Evolutionary conservation across 805 yeast species (phyloP), one percentile per base, ranked within the genome.

Genomic region (Cyberlindnera saturnus): DNA sequence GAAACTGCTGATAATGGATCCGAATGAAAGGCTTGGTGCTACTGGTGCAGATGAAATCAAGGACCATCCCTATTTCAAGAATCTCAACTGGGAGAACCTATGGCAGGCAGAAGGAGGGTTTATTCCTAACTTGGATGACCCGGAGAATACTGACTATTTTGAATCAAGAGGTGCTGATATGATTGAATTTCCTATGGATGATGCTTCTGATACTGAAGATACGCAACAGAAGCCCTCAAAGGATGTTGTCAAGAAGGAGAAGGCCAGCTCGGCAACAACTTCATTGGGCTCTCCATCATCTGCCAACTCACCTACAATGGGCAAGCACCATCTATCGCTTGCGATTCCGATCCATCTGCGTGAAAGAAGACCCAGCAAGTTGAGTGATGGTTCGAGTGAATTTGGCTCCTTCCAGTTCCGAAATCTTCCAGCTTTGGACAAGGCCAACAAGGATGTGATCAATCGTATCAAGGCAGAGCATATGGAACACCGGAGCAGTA

Each of bases 391-490:
- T 19, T 67, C 71, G 7, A 68, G 77, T 7, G 91, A 91, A 55
- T 93, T 93, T 73, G 99, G 99, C 0, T 82, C 93, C 4, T 93
- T 93, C 63, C 82, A 86, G 46, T 93, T 86, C 65, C 73, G 96
- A 51, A 93, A 93, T 60, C 66, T 93, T 48, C 82, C 91, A 5
- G 93, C 93, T 6, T 72, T 95, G 43, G 98, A 93, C 53, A 86
- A 85, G 55, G 97, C 96, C 8, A 93, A 93, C 59, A 88, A 87
- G 57, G 97, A 90, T 64, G 90, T 86, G 13, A 88, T 93, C 49
- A 86, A 86, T 56, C 70, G 96, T 49, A 74, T 93, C 58, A 86
- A 89, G 56, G 82, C 73, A 28, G 98, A 91, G 60, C 95, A 87
- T 61, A 51, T 82, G 50, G 62, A 62, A 33, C 70, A 65, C 43